Conservation (phyloP, 345 rosid genomes). For the Populus euphratica region DNA sequence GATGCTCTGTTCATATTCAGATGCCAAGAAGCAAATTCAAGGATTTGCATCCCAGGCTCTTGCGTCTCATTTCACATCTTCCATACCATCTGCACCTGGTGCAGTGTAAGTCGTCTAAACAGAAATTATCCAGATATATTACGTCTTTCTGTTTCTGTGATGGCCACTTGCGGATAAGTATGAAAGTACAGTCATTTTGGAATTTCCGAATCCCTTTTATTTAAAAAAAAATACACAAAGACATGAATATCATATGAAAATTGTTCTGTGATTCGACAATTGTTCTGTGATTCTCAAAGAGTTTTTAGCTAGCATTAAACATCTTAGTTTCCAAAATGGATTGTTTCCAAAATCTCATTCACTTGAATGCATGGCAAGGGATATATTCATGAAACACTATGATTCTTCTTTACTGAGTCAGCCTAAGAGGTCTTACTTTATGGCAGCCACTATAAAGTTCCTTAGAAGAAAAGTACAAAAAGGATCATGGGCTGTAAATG, state of each 20-base stretch:
- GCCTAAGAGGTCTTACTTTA: too few relatives aligned
- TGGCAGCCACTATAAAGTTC: too few relatives aligned
- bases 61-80: slow-evolving; percentile 20
- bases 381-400: not conserved
- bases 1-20: slow-evolving; percentile 27
- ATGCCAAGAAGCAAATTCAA: slow-evolving; percentile 58
- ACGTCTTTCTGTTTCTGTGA: not conserved
- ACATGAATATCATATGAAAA: not conserved
- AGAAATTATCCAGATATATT: not conserved
- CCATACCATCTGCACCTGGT: slow-evolving; percentile 14
- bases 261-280: not conserved
- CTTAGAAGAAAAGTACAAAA: too few relatives aligned
- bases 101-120: slow-evolving; percentile 10
- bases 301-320: not conserved
- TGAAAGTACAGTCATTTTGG: not conserved
- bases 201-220: not conserved
- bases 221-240: not conserved
- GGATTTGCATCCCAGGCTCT: slow-evolving; percentile 21
- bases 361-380: slow-evolving; percentile 1
- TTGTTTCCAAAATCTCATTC: not conserved
- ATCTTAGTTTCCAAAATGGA: not conserved
- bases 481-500: not conserved
- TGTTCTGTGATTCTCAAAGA: not conserved
- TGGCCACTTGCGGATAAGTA: not conserved
- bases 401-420: not conserved